Conservation (phyloP, 306 rosid genomes). For the Trichosanthes cucumerina region DNA sequence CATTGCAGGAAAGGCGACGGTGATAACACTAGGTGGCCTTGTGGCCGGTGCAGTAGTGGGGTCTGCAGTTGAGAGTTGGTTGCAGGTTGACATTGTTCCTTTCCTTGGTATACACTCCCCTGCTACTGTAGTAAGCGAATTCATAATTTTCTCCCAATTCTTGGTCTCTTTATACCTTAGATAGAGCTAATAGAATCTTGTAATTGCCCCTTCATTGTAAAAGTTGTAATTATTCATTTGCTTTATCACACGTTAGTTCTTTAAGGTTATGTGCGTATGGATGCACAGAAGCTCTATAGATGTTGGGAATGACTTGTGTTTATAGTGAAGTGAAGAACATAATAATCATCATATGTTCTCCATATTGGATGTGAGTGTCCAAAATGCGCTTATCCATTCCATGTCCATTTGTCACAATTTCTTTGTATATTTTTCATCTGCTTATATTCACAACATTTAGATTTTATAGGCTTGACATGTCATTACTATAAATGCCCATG, state of each 20-base stretch:
- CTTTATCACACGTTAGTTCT: slow-evolving; percentile 34
- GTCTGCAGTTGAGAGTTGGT: slow-evolving; percentile 84
- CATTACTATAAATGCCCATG: background rate
- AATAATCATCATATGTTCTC: background rate
- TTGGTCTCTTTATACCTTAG: slow-evolving; percentile 83
- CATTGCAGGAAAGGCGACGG: slow-evolving; percentile 79
- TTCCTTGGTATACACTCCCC: slow-evolving; percentile 92
- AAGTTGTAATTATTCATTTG: slow-evolving; percentile 77
- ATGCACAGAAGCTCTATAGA: background rate
- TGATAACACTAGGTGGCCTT: slow-evolving; percentile 88
- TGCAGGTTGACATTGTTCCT: slow-evolving; percentile 95
- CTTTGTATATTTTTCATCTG: background rate
- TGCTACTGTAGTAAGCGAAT: slow-evolving; percentile 83
- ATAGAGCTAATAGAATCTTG: slow-evolving; percentile 28
- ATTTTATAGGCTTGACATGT: background rate
- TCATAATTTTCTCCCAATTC: slow-evolving; percentile 76
- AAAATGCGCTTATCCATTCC: background rate
- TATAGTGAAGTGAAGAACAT: slow-evolving; percentile 2
- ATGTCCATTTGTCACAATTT: background rate
- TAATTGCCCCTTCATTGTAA: slow-evolving; percentile 29
- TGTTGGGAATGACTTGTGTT: slow-evolving; percentile 2
- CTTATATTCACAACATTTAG: background rate
- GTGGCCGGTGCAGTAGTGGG: slow-evolving; percentile 89
- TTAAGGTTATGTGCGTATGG: slow-evolving; percentile 29
- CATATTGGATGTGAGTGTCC: background rate